Evolutionary conservation across 1,284 basidiomycete genomes (phyloP).

Genomic region (Malassezia vespertilionis): DNA sequence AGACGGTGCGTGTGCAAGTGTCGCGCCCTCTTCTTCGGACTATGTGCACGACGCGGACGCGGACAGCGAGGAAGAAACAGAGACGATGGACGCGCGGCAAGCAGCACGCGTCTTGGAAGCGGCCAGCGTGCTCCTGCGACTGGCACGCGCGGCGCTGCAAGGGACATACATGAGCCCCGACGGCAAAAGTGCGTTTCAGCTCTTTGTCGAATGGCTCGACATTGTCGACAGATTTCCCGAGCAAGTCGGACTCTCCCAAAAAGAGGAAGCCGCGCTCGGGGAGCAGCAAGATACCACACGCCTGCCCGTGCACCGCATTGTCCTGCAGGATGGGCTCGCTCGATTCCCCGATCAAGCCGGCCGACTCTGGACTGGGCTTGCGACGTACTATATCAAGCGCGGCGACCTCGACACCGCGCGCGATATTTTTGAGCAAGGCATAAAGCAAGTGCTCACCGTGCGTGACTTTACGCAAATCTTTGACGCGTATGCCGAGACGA

Average conservation of each 20-base stretch:
- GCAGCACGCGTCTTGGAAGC: conserved; percentile 68
- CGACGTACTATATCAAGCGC: conserved; percentile 96
- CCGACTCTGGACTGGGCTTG: conserved; percentile 85
- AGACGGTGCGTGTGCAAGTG: conserved; percentile 19
- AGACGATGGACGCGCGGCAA: conserved; percentile 10
- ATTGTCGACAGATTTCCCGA: conserved; percentile 82
- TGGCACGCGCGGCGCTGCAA: conserved; percentile 69
- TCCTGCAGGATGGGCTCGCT: conserved; percentile 71
- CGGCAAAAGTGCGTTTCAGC: conserved; percentile 87
- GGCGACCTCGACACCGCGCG: conserved; percentile 83
- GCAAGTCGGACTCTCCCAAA: conserved; percentile 78
- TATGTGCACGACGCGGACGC: conserved; percentile 21
- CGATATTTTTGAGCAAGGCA: conserved; percentile 75
- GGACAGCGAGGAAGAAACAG: conserved; percentile 20
- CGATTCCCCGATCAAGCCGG: conserved; percentile 94
- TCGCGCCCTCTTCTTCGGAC: conserved; percentile 8
- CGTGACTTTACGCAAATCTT: conserved; percentile 98
- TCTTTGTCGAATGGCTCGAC: conserved; percentile 84
- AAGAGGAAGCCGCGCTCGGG: conserved; percentile 50
- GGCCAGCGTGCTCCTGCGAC: conserved; percentile 71
- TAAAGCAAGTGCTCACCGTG: conserved; percentile 75
- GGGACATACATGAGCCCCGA: conserved; percentile 80
- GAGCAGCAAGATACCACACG: conserved; percentile 66
- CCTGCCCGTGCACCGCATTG: conserved; percentile 75
- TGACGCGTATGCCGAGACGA: conserved; percentile 89